Base-by-base conservation (phyloP, 83 land plant species). In the Picea abies region DNA sequence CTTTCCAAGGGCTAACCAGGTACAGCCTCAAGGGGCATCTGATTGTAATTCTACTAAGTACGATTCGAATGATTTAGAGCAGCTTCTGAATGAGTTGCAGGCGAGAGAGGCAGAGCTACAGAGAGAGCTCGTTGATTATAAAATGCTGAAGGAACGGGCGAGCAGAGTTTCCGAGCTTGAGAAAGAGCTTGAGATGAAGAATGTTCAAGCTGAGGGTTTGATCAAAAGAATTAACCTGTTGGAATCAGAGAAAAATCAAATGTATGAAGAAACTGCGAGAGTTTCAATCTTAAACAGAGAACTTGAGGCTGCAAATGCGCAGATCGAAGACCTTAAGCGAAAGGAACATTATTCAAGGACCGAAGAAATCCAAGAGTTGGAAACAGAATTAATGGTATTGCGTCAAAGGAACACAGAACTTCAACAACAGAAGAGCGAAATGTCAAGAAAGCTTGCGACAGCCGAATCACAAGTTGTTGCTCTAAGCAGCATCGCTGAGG, bases 401-500 rank as follows among this genome's bases (percentile, higher is more conserved):
- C 86, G 97, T 77, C 87, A 95, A 4, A 76, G 90, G 73, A 94
- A 87, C 76, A 88, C 90, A 85, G 97, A 96, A 79, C 90, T 96
- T 12, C 94, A 94, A 88, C 86, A 90, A 67, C 90, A 94, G 65
- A 94, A 94, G 84, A 82, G 93, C 72, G 87, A 90, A 78, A 81
- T 96, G n/a, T 82, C 87, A 66, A 88, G 86, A 83, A 88, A 81
- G 76, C 78, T 96, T 41, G 80, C 92, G 63, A 86, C 93, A 0
- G 83, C 91, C 71, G 96, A 96, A 84, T 84, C 90, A 68, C 88
- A 92, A 68, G 76, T 96, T n/a, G 80, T 86, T 17, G 77, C 87
- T 62, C 85, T 94, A n/a, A 80, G 86, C n/a, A 92, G 84, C 47
- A 82, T 80, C 44, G 67, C 89, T n/a, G 96, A 95, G 90, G 97